These are phyloP conservation scores for Ophiostoma populinum DNA, from an alignment of 2,329 filamentous ascomycete species.

Conservation along the genomic window DNA sequence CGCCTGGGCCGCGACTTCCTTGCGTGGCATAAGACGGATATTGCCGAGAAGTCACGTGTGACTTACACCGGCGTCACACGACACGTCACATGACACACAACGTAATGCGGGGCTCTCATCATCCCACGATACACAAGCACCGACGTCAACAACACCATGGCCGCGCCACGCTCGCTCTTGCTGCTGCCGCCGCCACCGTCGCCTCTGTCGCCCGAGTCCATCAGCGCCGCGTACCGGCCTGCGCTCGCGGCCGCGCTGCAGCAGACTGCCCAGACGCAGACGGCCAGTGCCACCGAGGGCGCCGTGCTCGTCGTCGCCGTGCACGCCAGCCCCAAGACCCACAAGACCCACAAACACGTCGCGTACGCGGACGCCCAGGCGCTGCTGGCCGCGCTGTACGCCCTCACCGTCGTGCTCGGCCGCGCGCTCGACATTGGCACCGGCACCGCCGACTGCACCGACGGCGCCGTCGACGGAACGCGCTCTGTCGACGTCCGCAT, in stretches of 20 bases:
- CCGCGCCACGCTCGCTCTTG: conserved; percentile 42
- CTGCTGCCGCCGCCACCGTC: conserved; percentile 46
- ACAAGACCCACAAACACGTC: no score
- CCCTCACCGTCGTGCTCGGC: conserved; percentile 56
- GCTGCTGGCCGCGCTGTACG: conserved; percentile 63
- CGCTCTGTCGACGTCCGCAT: conserved; percentile 63
- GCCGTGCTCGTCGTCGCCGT: conserved; percentile 33
- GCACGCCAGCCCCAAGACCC: no score
- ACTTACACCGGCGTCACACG: no score
- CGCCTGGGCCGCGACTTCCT: no score
- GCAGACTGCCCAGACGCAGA: conserved; percentile 30
- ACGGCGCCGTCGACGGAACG: conserved; percentile 37
- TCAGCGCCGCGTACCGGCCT: conserved; percentile 43
- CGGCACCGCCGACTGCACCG: conserved; percentile 39
- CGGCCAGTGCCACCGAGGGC: conserved; percentile 23
- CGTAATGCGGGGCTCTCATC: no score
- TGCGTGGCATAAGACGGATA: no score
- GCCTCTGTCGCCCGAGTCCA: conserved; percentile 29
- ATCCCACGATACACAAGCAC: no score
- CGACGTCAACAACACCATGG: no score
- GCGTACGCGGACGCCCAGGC: conserved; percentile 48
- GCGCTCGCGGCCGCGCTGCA: conserved; percentile 36
- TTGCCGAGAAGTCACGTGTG: no score
- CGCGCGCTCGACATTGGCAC: conserved; percentile 42
- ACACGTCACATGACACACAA: no score